Evolutionary conservation across 352 stramenopile genomes (phyloP).

Genomic region (Phytophthora vignae): DNA sequence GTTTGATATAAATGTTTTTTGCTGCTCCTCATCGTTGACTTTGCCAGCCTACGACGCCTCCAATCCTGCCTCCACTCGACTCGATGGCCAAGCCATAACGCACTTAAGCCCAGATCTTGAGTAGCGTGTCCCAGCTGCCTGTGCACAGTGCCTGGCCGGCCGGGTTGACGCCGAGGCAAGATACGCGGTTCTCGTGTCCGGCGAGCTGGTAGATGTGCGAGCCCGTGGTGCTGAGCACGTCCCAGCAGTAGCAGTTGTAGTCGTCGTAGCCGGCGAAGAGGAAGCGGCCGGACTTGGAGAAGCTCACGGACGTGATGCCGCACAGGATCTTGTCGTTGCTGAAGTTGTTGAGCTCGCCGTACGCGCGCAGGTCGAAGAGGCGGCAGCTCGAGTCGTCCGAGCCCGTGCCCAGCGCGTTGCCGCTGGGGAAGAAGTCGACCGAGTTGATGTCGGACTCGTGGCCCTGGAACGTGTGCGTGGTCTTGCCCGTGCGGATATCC

Average conservation of each 20-base stretch:
- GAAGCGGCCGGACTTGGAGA: slow-evolving; percentile 95
- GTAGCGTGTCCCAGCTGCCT: slow-evolving; percentile 98
- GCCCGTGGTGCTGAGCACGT: slow-evolving; percentile 92
- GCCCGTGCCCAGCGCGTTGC: slow-evolving; percentile 94
- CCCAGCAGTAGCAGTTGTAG: slow-evolving; percentile 98
- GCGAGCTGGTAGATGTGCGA: slow-evolving; percentile 93
- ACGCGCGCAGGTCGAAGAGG: slow-evolving; percentile 97
- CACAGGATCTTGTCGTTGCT: slow-evolving; percentile 96
- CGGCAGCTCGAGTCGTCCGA: slow-evolving; percentile 98
- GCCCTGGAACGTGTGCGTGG: slow-evolving; percentile 96
- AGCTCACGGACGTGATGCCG: slow-evolving; percentile 97
- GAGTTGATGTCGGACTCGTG: slow-evolving; percentile 99
- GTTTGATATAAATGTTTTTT: slow-evolving; percentile 37
- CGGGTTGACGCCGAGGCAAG: slow-evolving; percentile 96
- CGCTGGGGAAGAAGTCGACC: slow-evolving; percentile 98
- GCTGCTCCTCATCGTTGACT: slow-evolving; percentile 8
- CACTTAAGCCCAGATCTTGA: slow-evolving; percentile 96
- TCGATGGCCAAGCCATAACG: not conserved
- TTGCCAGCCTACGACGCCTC: slow-evolving; percentile 6
- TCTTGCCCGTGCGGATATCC: slow-evolving; percentile 97
- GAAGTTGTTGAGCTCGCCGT: slow-evolving; percentile 98
- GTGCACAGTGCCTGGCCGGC: slow-evolving; percentile 97
- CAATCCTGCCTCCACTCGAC: slow-evolving; percentile 10
- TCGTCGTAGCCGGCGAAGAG: slow-evolving; percentile 99
- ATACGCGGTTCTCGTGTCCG: slow-evolving; percentile 97